Conservation (phyloP, 23 red algal species). For the Chondrus crispus region DNA sequence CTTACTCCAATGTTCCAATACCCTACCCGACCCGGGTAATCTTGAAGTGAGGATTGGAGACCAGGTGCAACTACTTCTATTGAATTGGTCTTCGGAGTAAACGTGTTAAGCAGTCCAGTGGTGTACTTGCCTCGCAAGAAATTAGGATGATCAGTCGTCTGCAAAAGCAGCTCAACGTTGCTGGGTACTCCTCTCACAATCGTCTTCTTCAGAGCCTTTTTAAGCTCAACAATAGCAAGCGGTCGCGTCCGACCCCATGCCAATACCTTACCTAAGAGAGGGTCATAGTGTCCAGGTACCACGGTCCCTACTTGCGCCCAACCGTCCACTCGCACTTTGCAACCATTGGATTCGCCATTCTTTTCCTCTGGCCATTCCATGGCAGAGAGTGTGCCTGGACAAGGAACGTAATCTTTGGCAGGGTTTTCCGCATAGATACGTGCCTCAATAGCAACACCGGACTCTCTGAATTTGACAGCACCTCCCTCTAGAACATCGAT, state of each 20-base stretch:
- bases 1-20: conserved; percentile 72
- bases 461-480: conserved; percentile 29
- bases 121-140: conserved; percentile 62
- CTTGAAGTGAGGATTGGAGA: conserved; percentile 60
- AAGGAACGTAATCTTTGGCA: conserved; percentile 43
- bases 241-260: conserved; percentile 63
- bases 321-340: conserved; percentile 67
- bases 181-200: conserved; percentile 67
- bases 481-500: conserved; percentile 51
- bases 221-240: conserved; percentile 31
- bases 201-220: conserved; percentile 47
- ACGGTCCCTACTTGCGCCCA: conserved; percentile 70
- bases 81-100: conserved; percentile 6
- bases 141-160: conserved; percentile 28
- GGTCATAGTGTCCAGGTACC: conserved; percentile 72
- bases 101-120: conserved; percentile 55
- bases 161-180: conserved; percentile 77
- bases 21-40: conserved; percentile 63
- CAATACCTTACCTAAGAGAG: conserved; percentile 82
- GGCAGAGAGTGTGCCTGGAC: conserved; percentile 59
- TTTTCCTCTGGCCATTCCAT: conserved; percentile 49
- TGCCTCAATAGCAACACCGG: conserved; percentile 72
- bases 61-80: conserved; percentile 62
- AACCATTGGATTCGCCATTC: not conserved
- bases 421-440: conserved; percentile 88